Conservation (phyloP, 2,329 filamentous ascomycete genomes). For the Aspergillus texensis region DNA sequence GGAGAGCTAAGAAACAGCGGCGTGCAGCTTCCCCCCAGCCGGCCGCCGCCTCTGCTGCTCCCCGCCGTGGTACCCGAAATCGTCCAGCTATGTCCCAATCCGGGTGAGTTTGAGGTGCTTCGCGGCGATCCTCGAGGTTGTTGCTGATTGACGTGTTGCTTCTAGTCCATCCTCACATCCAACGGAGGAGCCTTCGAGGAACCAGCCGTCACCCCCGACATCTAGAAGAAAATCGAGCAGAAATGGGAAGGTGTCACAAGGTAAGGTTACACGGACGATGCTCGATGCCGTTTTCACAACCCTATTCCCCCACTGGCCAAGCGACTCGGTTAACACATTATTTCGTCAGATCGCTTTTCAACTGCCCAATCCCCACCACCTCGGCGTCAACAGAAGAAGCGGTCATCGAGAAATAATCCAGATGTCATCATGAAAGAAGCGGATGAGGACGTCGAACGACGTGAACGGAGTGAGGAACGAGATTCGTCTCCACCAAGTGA, state of each 20-base stretch:
- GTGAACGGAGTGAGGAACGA: constrained; percentile 50
- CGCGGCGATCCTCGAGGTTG: constrained; percentile 17
- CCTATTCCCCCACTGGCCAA: background rate
- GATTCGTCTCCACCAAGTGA: constrained; percentile 64
- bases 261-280: constrained; percentile 34
- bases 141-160: constrained; percentile 20
- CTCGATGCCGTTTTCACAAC: background rate
- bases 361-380: constrained; percentile 37
- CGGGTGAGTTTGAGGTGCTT: constrained; percentile 34
- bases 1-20: constrained; percentile 73
- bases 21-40: constrained; percentile 53
- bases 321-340: constrained; percentile 15
- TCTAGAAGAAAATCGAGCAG: constrained; percentile 74
- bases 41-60: constrained; percentile 42
- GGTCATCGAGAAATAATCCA: constrained; percentile 56
- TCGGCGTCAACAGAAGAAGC: constrained; percentile 57
- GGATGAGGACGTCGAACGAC: constrained; percentile 55
- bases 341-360: constrained; percentile 34
- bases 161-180: constrained; percentile 65
- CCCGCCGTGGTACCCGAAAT: constrained; percentile 45
- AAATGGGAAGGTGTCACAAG: constrained; percentile 66
- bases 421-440: constrained; percentile 73
- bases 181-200: constrained; percentile 63
- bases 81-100: constrained; percentile 45
- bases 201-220: constrained; percentile 58